Evolutionary conservation across 345 rosid species (phyloP).

Genomic region (Cochlearia excelsa): DNA sequence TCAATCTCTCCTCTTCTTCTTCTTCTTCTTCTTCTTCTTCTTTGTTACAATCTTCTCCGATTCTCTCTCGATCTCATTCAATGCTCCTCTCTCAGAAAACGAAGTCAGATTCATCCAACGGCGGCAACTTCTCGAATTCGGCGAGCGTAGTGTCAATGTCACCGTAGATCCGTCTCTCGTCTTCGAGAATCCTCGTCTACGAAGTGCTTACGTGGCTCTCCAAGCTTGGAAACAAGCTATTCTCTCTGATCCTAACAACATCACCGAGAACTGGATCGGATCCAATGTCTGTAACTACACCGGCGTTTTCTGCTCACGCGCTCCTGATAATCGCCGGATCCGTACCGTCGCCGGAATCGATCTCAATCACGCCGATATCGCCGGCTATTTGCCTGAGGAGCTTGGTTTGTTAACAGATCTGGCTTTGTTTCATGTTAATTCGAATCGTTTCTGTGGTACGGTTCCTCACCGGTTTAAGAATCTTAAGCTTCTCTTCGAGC

Average conservation of each 20-base stretch:
- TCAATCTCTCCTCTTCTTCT: constrained; percentile 29
- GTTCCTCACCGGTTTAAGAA: constrained; percentile 54
- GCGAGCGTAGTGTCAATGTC: constrained; percentile 77
- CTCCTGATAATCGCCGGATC: constrained; percentile 54
- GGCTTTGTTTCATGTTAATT: constrained; percentile 78
- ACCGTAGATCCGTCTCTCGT: constrained; percentile 66
- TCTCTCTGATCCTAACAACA: constrained; percentile 70
- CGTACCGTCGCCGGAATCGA: constrained; percentile 82
- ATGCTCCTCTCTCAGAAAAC: constrained; percentile 54
- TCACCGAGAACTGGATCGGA: constrained; percentile 65
- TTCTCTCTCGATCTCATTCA: constrained; percentile 38
- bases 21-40: constrained; percentile 17
- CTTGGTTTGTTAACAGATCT: constrained; percentile 73
- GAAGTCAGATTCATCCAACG: constrained; percentile 62
- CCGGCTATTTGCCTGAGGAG: constrained; percentile 77
- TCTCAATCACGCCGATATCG: constrained; percentile 82
- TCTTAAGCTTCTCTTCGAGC: constrained; percentile 61
- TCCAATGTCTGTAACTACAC: constrained; percentile 61
- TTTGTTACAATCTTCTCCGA: constrained; percentile 22
- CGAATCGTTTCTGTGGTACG: constrained; percentile 79
- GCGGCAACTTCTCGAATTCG: constrained; percentile 86
- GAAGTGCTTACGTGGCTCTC: constrained; percentile 69
- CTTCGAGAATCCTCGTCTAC: constrained; percentile 58
- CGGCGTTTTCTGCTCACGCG: constrained; percentile 59
- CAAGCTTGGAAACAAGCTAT: constrained; percentile 91